Base-by-base conservation (phyloP, 306 rosid species). In the Astragalus membranaceus region DNA sequence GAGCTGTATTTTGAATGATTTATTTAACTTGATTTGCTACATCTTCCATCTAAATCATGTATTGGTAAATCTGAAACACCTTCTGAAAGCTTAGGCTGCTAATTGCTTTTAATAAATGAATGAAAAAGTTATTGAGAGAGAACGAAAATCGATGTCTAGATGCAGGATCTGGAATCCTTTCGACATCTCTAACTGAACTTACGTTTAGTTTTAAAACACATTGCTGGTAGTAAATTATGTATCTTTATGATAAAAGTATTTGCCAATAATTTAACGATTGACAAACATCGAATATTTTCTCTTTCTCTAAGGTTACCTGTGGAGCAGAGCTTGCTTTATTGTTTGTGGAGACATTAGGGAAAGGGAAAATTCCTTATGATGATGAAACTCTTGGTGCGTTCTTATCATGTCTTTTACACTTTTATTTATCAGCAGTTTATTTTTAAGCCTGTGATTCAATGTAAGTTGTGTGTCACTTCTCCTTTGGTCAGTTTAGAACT, bases 311-410 rank as follows among this genome's bases (percentile, higher is more conserved):
- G 99, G 85, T 95, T 79, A 91, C 91, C 17, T 95, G 99, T 75
- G 99, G 99, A 67, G 89, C 95, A 56, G 99, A 95, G 79, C 90
- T 95, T 75, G 95, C 99, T 80, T 83, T 85, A 46, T 73, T 91
- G 70, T 95, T 83, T 75, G 99, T 95, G 73, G 99, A 91, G 67
- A 87, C 86, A 48, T 88, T 95, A 67, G 86, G 80, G 52, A 95
- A 95, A 81, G 97, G 92, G 54, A 86, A 81, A 77, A 51, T 87
- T 74, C 90, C 91, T 75, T 95, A 76, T 67, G 75, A 79, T 13
- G 80, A 79, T 33, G 86, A 86, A 82, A 79, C 73, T 69, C 88
- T 89, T 74, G 97, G 99, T 95, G 76, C 69, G 96, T 72, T 75
- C 74, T 79, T 75, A 64, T 62, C 72, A n/a, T 71, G 13, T 73